Conservation (phyloP, 2,329 filamentous ascomycete genomes). For the Biscogniauxia mediterranea region DNA sequence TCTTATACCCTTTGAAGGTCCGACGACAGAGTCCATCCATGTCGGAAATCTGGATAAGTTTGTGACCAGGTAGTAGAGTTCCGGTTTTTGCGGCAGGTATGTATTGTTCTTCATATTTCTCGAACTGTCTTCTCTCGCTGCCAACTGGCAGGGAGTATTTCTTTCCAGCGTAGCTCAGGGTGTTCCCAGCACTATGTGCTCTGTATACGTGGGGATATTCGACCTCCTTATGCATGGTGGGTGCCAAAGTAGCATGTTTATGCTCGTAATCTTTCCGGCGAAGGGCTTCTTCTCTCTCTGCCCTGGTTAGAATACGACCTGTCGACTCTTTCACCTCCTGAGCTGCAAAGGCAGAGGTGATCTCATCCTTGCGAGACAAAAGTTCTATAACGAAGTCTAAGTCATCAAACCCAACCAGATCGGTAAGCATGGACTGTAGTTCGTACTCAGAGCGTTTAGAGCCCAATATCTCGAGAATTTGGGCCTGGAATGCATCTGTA, state of each 20-base stretch:
- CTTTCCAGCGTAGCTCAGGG: conserved; percentile 72
- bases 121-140: conserved; percentile 65
- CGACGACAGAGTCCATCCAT: conserved; percentile 84
- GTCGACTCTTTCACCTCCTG: conserved; percentile 35
- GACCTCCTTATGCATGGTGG: conserved; percentile 68
- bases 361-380: conserved; percentile 71
- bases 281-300: conserved; percentile 77
- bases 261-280: conserved; percentile 76
- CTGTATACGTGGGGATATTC: conserved; percentile 95
- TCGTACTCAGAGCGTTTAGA: conserved; percentile 74
- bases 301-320: conserved; percentile 65
- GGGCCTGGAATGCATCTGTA: conserved; percentile 68
- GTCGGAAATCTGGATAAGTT: conserved; percentile 73
- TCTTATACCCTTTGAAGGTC: conserved; percentile 94
- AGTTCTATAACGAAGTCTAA: conserved; percentile 90
- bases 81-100: conserved; percentile 83
- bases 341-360: conserved; percentile 50
- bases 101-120: conserved; percentile 85
- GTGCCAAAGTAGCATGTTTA: conserved; percentile 70
- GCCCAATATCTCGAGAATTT: conserved; percentile 71
- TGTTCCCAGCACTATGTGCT: conserved; percentile 79
- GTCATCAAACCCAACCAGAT: conserved; percentile 90
- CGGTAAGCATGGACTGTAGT: conserved; percentile 84
- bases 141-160: conserved; percentile 81
- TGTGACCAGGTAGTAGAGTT: conserved; percentile 67